Base-by-base conservation (phyloP, 23 red algal species). In the Agarophyton chilense region DNA sequence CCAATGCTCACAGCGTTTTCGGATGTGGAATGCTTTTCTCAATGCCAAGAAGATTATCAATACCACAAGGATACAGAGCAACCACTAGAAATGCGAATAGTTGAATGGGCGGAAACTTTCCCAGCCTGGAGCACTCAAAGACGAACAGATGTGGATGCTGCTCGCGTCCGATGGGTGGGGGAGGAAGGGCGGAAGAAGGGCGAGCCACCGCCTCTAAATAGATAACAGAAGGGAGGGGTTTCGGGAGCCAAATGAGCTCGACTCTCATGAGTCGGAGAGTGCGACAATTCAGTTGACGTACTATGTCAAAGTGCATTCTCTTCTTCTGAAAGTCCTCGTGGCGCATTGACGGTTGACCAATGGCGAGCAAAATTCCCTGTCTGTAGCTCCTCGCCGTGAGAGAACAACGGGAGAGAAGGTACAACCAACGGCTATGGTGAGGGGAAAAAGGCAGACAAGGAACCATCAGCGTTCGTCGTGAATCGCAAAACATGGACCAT, bases 231-330 rank as follows among this genome's bases (percentile, higher is more conserved):
- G 4, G 16, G 60, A 14, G 16, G 32, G 31, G 60, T n/a, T n/a
- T n/a, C n/a, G n/a, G n/a, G n/a, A n/a, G n/a, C n/a, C n/a, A n/a
- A n/a, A n/a, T n/a, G n/a, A 47, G 0, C 60, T 36, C 5, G 29
- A 18, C 32, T 65, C 31, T 65, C 60, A 65, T 65, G 60, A 65
- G 17, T 36, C 4, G 9, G 60, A 65, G 31, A 65, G 60, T 25
- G 60, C 17, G 29, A 65, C 60, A 65, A 65, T 36, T 65, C 60
- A 65, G 60, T 29, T 24, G 31, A 65, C 60, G 60, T 29, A 65
- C 35, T 29, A 29, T 65, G 60, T 65, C 60, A 14, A 65, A 65
- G 32, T 65, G 60, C 60, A 65, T 36, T 65, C 32, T 18, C 52
- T 55, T n/a, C 9, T 55, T 65, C 31, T 2, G 60, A 65, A 65